These are phyloP conservation scores for Cordyceps militaris DNA, from an alignment of 2,329 filamentous ascomycete species.

Conservation along the genomic window DNA sequence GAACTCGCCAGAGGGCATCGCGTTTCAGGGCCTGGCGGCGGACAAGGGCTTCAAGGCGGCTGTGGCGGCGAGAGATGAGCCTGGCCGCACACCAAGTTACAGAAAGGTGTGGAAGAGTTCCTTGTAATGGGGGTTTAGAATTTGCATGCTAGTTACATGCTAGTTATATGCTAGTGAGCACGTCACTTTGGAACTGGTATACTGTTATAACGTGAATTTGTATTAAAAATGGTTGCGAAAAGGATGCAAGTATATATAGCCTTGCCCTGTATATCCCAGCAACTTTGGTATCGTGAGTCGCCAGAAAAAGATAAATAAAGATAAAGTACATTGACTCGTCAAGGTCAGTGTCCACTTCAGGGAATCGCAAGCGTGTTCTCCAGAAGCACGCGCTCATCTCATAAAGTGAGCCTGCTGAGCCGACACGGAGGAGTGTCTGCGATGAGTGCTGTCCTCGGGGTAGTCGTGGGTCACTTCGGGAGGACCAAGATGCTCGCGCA, in stretches of 20 bases:
- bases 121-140: not conserved
- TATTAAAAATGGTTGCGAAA: not conserved
- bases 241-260: not conserved
- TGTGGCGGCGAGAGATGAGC: constrained; percentile 9
- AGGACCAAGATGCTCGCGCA: constrained; percentile 8
- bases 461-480: constrained; percentile 12
- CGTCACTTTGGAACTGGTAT: no score
- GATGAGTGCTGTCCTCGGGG: constrained; percentile 12
- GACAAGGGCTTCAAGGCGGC: constrained; percentile 13
- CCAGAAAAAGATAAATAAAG: not conserved
- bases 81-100: constrained; percentile 8
- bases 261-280: not conserved
- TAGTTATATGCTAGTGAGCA: no score
- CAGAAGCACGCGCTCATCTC: not conserved
- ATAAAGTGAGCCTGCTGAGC: constrained; percentile 10
- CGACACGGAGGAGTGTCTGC: constrained; percentile 9
- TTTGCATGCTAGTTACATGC: not conserved
- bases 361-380: not conserved
- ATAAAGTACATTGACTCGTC: not conserved
- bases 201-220: no score
- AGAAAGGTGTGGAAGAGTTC: constrained; percentile 12
- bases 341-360: no score
- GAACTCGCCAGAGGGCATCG: constrained; percentile 15
- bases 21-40: constrained; percentile 11
- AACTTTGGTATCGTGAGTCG: not conserved